Base-by-base conservation (phyloP, 345 rosid genomes). In the Erucastrum elatum region DNA sequence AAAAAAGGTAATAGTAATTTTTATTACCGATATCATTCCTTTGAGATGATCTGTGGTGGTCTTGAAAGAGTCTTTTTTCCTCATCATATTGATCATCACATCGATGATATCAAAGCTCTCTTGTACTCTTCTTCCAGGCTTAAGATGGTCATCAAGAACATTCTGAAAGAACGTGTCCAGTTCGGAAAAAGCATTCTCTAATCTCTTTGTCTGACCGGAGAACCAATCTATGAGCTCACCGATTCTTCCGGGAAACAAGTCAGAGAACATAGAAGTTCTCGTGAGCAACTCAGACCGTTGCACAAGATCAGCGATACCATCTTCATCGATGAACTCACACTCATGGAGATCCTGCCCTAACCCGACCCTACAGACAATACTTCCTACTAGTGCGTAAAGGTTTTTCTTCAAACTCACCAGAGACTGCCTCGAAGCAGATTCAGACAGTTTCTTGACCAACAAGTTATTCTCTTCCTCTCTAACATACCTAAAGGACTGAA, bases 381-480 rank as follows among this genome's bases (percentile, higher is more conserved):
- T 75, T 4, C 37, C 78, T 3, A 55, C 56, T 2, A 75, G 5
- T 0, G 72, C 16, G 59, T 11, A 75, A 56, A 75, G 66, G 30
- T 72, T 66, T 33, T 37, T 66, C 59, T 56, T 58, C 17, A 75
- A 6, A 75, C 60, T 66, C 72, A 75, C 78, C 12, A 53, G 46
- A 15, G 78, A 75, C 9, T 4, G 12, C 0, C 9, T 16, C 0
- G 25, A 10, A 66, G 72, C 66, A 4, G 65, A 6, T 39, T 75
- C 71, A 5, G 15, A 25, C 0, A 75, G 65, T 64, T 64, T 74
- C 70, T 74, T 74, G 71, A 65, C 51, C 10, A 64, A 1, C 64
- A 74, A 65, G 63, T 34, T 6, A 37, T 51, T 64, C 53, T 74
- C 77, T 53, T 74, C 64, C 35, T 74, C 77, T 74, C 71, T 74